These are phyloP conservation scores for Plasmodium fragile DNA, from an alignment of 169 alveolate genomes.

Conservation along the genomic window DNA sequence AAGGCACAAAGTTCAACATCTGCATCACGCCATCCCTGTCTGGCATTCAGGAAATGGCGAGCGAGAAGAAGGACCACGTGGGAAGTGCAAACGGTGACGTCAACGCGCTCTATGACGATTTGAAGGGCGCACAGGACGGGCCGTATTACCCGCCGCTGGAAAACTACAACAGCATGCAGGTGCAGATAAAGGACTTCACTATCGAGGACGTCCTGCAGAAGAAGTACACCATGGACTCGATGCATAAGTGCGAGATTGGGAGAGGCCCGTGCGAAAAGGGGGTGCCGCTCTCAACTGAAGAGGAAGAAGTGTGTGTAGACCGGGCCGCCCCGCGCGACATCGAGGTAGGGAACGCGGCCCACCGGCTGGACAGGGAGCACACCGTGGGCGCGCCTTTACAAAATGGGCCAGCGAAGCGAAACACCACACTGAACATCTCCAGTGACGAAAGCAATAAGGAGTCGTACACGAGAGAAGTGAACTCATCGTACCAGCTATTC, in stretches of 20 bases:
- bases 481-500: not conserved
- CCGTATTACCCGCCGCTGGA: conserved; percentile 10
- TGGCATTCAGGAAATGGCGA: not conserved
- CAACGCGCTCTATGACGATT: not conserved
- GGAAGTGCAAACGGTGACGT: not conserved
- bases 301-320: not conserved
- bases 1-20: conserved; percentile 24
- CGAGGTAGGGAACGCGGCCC: not conserved
- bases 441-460: not conserved
- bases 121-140: conserved; percentile 11
- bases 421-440: not conserved
- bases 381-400: not conserved
- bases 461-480: not conserved
- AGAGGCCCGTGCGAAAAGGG: not conserved
- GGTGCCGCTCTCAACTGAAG: not conserved
- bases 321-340: not conserved
- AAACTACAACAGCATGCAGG: conserved; percentile 47
- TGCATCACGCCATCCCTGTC: conserved; percentile 58
- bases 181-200: conserved; percentile 27
- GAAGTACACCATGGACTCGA: conserved; percentile 33
- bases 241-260: conserved; percentile 25
- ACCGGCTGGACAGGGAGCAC: not conserved
- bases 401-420: not conserved
- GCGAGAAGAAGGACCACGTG: not conserved
- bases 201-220: conserved; percentile 64